phyloP scores from a whole-genome alignment of 2,329 filamentous ascomycete species.

The Sclerotinia minor region DNA sequence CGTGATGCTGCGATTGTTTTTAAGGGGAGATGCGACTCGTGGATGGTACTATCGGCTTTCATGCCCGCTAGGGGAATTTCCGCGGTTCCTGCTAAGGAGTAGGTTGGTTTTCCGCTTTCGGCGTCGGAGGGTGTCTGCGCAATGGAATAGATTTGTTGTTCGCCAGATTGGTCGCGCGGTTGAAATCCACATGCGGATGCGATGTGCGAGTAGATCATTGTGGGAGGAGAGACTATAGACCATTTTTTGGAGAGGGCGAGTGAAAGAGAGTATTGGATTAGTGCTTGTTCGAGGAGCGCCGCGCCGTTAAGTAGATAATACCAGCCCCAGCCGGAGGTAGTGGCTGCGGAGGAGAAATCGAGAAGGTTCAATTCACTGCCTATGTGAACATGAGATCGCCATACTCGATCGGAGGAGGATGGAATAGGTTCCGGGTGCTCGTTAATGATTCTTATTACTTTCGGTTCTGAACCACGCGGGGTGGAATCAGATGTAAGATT shows the following conservation, averaged over 20 bases:
- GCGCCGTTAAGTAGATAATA: slow-evolving; percentile 94
- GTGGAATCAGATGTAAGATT: slow-evolving; percentile 81
- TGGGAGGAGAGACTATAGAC: slow-evolving; percentile 79
- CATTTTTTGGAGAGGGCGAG: slow-evolving; percentile 74
- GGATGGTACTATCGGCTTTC: slow-evolving; percentile 72
- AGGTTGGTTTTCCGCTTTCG: slow-evolving; percentile 60
- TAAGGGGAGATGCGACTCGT: slow-evolving; percentile 66
- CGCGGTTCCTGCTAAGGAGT: slow-evolving; percentile 82
- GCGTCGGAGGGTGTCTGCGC: slow-evolving; percentile 65
- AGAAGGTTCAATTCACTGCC: slow-evolving; percentile 84
- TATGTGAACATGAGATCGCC: slow-evolving; percentile 81
- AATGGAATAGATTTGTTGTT: slow-evolving; percentile 87
- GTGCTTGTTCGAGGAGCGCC: slow-evolving; percentile 89
- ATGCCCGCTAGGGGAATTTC: slow-evolving; percentile 94
- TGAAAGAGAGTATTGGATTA: slow-evolving; percentile 80
- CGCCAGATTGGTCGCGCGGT: slow-evolving; percentile 83
- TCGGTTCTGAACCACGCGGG: slow-evolving; percentile 66
- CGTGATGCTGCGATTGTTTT: slow-evolving; percentile 82
- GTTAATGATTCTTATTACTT: slow-evolving; percentile 77
- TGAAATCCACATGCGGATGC: slow-evolving; percentile 91
- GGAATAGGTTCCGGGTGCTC: slow-evolving; percentile 54
- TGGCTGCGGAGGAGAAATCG: slow-evolving; percentile 79
- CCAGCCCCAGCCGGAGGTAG: slow-evolving; percentile 94
- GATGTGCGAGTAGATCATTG: slow-evolving; percentile 88
- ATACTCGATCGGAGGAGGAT: slow-evolving; percentile 45